Base-by-base conservation (phyloP, 257 asterid species). In the Datura wrightii region DNA sequence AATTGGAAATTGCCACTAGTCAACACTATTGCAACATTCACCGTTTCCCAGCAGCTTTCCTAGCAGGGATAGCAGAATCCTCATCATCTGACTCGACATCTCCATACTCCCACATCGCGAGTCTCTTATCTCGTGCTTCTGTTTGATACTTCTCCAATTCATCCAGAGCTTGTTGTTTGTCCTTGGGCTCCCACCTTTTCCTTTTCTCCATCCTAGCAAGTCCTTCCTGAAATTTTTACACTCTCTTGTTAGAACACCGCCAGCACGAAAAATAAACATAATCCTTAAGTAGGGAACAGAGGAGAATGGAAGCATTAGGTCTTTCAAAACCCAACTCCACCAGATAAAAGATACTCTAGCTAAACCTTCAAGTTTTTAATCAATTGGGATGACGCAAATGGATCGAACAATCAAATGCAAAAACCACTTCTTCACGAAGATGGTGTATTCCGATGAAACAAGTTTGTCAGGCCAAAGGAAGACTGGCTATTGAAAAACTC, bases 61-160 rank as follows among this genome's bases (percentile, higher is more conserved):
- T 90, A 2, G 80, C 88, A 0, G 97, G 91, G 72, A 95, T 97
- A 36, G 72, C 94, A 9, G 79, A 8, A 19, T 97, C 99, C 87
- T 97, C 99, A 1, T 97, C 99, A 15, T 97, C 99, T 0, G 99
- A 97, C 84, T 94, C 93, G 36, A 97, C 90, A 87, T 97, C 98
- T 6, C 99, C 99, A 3, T 95, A 97, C 89, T 97, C 99, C 99
- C 99, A 97, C 99, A 97, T 97, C 3, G 95, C 95, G 0, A 84
- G 90, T 24, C 99, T 91, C 88, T 90, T 88, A 55, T 83, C 85
- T 0, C 94, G 94, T 24, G 99, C 99, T 88, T 93, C 98, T 0
- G 87, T 85, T 90, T 97, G 95, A 91, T 83, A 89, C 74, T 90
- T 94, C 39, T 95, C 99, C 91, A 97, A 79, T 60, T 92, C 99